Base-by-base conservation (phyloP, 2,329 filamentous ascomycete species). In the Ophiostoma sp. region DNA sequence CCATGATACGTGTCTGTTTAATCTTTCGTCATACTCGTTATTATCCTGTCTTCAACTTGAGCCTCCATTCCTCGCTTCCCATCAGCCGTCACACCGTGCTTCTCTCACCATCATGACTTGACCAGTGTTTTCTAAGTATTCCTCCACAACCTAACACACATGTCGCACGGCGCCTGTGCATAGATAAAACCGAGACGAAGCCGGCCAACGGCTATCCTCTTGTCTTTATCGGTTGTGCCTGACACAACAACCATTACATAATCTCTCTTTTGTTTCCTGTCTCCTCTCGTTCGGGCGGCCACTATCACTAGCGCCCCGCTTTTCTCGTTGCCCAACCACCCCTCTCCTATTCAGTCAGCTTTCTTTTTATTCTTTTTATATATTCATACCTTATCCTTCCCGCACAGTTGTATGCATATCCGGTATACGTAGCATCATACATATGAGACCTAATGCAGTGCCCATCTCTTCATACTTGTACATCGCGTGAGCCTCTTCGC, bases 361-460 rank as follows among this genome's bases (percentile, higher is more conserved):
- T 11, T 60, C 9, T 38, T 38, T 60, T 9, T 6, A 12, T 38
- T 38, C 27, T 60, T 60, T 4, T 60, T 40, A 60, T 27, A 60
- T 38, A 36, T 60, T 60, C 27, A 18, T 60, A 60, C 8, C 27
- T 12, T 36, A 60, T 11, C 36, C 9, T 14, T 18, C 49, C 27
- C 49, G n/a, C 49, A 18, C 18, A 60, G 55, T 60, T 60, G 55
- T 60, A 60, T 60, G 55, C 55, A 60, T 60, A 60, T 60, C 49
- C 27, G 27, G 27, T 38, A 36, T 18, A 36, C 55, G 55, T 60
- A 60, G 36, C 8, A 14, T 60, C 42, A 60, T 60, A 18, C 49
- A 38, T 60, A 12, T 44, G 11, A 27, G 55, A 18, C 27, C 55
- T 60, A 60, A 60, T 60, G 55, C 55, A 60, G 27, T 40, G 55